Evolutionary conservation across 2,329 filamentous ascomycete genomes (phyloP), one percentile per base, ranked within the genome.

Genomic region (Ascochyta clinopodiicola): DNA sequence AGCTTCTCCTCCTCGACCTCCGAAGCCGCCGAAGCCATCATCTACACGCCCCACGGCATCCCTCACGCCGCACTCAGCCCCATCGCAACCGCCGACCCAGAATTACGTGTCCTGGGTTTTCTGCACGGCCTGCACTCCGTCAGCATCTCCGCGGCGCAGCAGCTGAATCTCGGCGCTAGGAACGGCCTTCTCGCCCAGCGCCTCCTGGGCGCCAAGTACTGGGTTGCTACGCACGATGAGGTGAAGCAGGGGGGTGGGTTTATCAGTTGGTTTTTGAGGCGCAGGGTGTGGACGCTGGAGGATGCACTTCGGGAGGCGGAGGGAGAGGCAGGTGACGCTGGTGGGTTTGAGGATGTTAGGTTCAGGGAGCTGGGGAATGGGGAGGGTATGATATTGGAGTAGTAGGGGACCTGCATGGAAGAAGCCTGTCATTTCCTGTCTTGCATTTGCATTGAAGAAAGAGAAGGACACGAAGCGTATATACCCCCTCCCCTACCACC

Each of bases 21-120:
- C 45, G 70, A 62, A 10, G 69, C 67, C 15, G 80, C 79, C 0
- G 84, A 88, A 69, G 84, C 82, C 12, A 69, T 89, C 27, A 75
- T 89, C 32, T 89, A 88, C 73, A 86, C 85, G 0, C 86, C 87
- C 0, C 87, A 88, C 66, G 86, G 86, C 29, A 84, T 88, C 44
- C 74, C 78, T 0, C 72, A 78, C 15, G 59, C 73, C 0, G 80
- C 82, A 19, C 72, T 88, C 4, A 61, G 67, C 0, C 72, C 78
- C 0, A 67, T 88, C 7, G 70, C 72, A 0, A 59, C 59, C 0
- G 80, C 81, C 1, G 67, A 73, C 0, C 83, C 83, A 0, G 71
- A 77, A 0, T 71, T 89, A 27, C 69, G 76, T 2, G 81, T 82
- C 0, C 77, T 88, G 0, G 86, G 84, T 0, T 79, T 90, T 44